phyloP scores from a whole-genome alignment of 1,284 basidiomycete species.

The Melampsora americana region DNA sequence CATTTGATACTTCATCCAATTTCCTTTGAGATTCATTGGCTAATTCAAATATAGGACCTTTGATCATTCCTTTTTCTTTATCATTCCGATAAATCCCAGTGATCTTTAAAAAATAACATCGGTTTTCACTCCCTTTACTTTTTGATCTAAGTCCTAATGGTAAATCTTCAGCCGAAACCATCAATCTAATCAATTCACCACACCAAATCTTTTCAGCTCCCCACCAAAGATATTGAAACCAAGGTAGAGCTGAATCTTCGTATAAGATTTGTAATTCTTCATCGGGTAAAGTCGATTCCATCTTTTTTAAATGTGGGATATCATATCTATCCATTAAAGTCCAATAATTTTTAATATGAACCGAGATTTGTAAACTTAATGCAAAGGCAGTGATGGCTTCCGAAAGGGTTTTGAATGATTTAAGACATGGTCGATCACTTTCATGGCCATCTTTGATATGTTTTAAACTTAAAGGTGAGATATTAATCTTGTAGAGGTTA shows the following conservation, averaged over 20 bases:
- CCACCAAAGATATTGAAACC: slow-evolving; percentile 48
- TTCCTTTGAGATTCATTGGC: slow-evolving; percentile 1
- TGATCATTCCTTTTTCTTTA: slow-evolving; percentile 39
- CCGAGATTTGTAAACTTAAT: slow-evolving; percentile 47
- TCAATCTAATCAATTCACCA: slow-evolving; percentile 48
- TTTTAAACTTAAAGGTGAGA: slow-evolving; percentile 24
- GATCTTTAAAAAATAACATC: slow-evolving; percentile 43
- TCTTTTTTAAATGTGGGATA: slow-evolving; percentile 23
- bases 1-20: slow-evolving; percentile 1
- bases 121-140: not conserved
- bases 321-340: slow-evolving; percentile 38
- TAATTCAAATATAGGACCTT: slow-evolving; percentile 39
- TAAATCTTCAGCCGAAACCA: slow-evolving; percentile 24
- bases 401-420: slow-evolving; percentile 5
- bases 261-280: slow-evolving; percentile 21
- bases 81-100: slow-evolving; percentile 34
- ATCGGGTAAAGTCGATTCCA: slow-evolving; percentile 4
- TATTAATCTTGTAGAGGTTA: slow-evolving; percentile 42
- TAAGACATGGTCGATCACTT: slow-evolving; percentile 28
- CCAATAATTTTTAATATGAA: slow-evolving; percentile 43
- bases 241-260: slow-evolving; percentile 34
- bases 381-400: slow-evolving; percentile 46
- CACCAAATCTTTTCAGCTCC: slow-evolving; percentile 48
- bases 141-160: slow-evolving; percentile 18
- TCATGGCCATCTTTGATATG: slow-evolving; percentile 42